Evolutionary conservation across 225 moss, liverwort and hornwort genomes (phyloP).

Genomic region (Sphagnum contortum): DNA sequence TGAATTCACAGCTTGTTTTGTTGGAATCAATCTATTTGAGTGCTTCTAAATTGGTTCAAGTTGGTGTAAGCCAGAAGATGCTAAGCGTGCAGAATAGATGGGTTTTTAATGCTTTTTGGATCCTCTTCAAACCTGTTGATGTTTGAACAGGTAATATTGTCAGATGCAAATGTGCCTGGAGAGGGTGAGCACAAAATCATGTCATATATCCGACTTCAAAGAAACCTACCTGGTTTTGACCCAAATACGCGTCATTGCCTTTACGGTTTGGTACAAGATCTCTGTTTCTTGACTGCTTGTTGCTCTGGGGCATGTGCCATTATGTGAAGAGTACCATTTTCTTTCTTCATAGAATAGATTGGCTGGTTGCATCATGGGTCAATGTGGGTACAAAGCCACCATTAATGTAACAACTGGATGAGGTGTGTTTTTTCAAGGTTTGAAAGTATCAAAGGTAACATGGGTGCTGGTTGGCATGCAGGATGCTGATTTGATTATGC

Average conservation of each 20-base stretch:
- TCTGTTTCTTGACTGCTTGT: not conserved
- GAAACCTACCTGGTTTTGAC: conserved; percentile 82
- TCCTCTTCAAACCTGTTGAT: not conserved
- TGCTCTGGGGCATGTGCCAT: too few species aligned
- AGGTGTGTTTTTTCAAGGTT: not conserved
- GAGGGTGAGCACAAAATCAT: conserved; percentile 99
- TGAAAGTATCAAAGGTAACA: too few species aligned
- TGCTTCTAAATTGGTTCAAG: not conserved
- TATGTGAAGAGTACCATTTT: too few species aligned
- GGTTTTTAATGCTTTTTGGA: too few species aligned
- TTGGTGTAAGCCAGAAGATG: too few species aligned
- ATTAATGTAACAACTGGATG: too few species aligned
- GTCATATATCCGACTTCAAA: conserved; percentile 95
- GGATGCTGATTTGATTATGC: conserved; percentile 99
- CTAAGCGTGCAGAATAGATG: not conserved
- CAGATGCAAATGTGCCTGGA: conserved; percentile 94
- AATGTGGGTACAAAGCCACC: not conserved
- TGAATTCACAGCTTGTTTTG: not conserved
- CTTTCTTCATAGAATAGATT: too few species aligned
- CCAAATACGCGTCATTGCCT: conserved; percentile 94
- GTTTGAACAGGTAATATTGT: conserved; percentile 70
- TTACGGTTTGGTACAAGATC: conserved; percentile 58
- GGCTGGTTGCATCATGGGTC: too few species aligned
- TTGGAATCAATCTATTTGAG: not conserved
- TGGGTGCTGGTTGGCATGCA: conserved; percentile 14